A percentile compares a stretch with the other conserved stretches of the same genome.
These are phyloP conservation scores for Dictyostelium brefeldianum DNA, from an alignment of 78 protist species.

Conservation along the genomic window DNA sequence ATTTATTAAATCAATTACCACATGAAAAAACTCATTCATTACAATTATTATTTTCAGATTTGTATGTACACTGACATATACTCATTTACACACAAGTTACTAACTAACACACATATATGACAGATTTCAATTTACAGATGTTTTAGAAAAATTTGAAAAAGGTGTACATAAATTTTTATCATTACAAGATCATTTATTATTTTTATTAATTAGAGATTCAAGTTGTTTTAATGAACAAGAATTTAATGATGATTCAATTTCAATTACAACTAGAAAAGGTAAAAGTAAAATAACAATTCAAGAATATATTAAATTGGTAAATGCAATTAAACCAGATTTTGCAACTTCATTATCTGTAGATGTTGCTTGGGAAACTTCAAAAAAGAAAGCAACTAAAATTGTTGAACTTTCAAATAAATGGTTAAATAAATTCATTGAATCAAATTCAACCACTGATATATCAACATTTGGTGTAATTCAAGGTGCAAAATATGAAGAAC, in stretches of 20 bases:
- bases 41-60: conserved; percentile 54
- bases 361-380: conserved; percentile 24
- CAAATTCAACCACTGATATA: neutral
- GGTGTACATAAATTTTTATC: conserved; percentile 60
- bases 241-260: conserved; percentile 29
- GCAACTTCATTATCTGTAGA: conserved; percentile 28
- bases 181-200: conserved; percentile 62
- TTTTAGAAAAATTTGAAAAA: conserved; percentile 55
- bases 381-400: conserved; percentile 36
- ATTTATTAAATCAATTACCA: conserved; percentile 39
- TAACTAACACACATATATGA: too few species aligned
- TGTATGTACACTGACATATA: conserved; percentile 16
- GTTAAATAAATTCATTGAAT: conserved; percentile 5
- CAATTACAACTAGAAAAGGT: conserved; percentile 50
- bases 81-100: neutral
- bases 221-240: neutral
- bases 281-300: conserved; percentile 8
- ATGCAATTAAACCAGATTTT: conserved; percentile 36
- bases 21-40: conserved; percentile 11
- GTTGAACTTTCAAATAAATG: neutral
- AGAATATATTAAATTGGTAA: conserved; percentile 19
- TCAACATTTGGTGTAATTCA: conserved; percentile 41
- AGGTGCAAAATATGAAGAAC: conserved; percentile 54
- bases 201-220: conserved; percentile 52
- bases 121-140: conserved; percentile 64